Conservation (phyloP, 306 rosid species). For the Dalbergia cultrata region DNA sequence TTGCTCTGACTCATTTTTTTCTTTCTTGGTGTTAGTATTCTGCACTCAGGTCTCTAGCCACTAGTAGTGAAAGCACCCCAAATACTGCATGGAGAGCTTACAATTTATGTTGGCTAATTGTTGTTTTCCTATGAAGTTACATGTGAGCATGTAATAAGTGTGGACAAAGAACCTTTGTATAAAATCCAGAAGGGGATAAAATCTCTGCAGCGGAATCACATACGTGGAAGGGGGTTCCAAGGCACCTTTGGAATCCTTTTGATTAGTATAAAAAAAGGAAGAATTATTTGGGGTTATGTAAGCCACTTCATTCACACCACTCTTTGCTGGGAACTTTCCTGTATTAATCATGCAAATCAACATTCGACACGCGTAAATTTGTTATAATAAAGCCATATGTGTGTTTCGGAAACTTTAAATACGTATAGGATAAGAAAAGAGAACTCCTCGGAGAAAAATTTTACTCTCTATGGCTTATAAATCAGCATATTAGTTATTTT, state of each 20-base stretch:
- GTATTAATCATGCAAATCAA: background rate
- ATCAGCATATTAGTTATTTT: too few species aligned
- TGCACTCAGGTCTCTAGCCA: constrained; percentile 38
- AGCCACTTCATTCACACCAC: too few species aligned
- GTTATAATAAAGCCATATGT: too few species aligned
- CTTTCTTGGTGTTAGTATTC: constrained; percentile 42
- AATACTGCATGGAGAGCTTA: constrained; percentile 38
- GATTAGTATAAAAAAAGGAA: background rate
- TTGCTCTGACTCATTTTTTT: constrained; percentile 44
- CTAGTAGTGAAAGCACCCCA: constrained; percentile 26
- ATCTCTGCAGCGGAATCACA: constrained; percentile 16
- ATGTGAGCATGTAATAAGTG: background rate
- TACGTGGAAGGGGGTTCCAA: constrained; percentile 13
- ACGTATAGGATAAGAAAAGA: too few species aligned
- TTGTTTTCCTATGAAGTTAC: constrained; percentile 33
- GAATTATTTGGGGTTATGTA: too few species aligned
- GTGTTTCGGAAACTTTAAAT: too few species aligned
- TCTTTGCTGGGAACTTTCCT: too few species aligned
- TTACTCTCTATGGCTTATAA: too few species aligned
- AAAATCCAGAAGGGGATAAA: background rate
- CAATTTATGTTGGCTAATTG: constrained; percentile 9
- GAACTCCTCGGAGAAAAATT: too few species aligned
- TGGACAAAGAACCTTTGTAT: constrained; percentile 17
- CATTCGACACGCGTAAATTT: background rate
- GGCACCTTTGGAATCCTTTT: constrained; percentile 37